Conservation (phyloP, 1,139 yeast genomes). For the Geotrichum phurueaensis region DNA sequence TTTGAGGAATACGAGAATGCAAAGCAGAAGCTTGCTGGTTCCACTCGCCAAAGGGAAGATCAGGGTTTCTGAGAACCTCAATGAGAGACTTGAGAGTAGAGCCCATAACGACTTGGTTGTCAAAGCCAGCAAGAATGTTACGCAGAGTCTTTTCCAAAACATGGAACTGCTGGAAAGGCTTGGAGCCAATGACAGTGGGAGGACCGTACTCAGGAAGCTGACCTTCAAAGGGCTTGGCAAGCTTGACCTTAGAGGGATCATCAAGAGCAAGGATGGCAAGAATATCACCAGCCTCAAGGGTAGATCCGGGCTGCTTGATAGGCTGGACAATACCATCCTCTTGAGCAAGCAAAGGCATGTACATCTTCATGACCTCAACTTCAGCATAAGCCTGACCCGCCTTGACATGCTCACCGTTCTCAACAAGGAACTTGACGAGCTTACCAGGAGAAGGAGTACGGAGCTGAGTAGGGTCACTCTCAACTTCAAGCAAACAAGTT, state of each 20-base stretch:
- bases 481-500: conserved; percentile 88
- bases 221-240: conserved; percentile 92
- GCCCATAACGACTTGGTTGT: conserved; percentile 90
- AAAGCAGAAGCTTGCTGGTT: conserved; percentile 75
- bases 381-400: conserved; percentile 97
- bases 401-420: conserved; percentile 85
- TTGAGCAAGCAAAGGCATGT: conserved; percentile 52
- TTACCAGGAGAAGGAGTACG: conserved; percentile 99
- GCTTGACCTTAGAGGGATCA: conserved; percentile 95
- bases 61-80: conserved; percentile 67
- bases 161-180: conserved; percentile 71
- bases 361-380: conserved; percentile 98
- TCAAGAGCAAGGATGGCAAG: conserved; percentile 90
- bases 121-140: conserved; percentile 83
- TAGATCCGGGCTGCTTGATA: conserved; percentile 97
- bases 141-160: conserved; percentile 54
- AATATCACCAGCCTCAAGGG: conserved; percentile 93
- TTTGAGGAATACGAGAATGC: conserved; percentile 79
- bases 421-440: conserved; percentile 85
- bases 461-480: conserved; percentile 96
- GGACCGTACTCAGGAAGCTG: conserved; percentile 85
- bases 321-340: conserved; percentile 91
- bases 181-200: conserved; percentile 75
- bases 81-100: conserved; percentile 68
- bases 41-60: conserved; percentile 94